Evolutionary conservation across 1,284 basidiomycete genomes (phyloP), one percentile per base, ranked within the genome.

Genomic region (Clitocybe nebularis): DNA sequence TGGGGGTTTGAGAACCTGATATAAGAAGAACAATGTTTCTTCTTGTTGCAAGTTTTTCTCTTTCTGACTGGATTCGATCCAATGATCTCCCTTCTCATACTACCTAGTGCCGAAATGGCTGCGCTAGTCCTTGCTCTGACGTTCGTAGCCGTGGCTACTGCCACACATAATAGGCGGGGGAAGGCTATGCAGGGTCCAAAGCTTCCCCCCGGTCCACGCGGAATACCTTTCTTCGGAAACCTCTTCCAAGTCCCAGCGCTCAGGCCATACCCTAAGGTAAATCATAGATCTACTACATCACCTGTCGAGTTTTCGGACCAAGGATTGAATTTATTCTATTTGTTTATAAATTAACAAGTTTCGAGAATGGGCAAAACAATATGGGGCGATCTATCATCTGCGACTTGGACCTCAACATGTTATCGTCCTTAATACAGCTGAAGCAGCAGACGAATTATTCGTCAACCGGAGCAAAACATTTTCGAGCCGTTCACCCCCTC

Each of bases 361-460:
- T 41, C 47, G 49, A 3, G 47, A 56, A 46, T 63, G 61, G 61
- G 54, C 58, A 0, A 46, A 48, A 43, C 34, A 56, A 45, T 62
- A 62, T 44, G 61, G 62, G 4, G 35, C 48, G 17, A 53, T 62
- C 9, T 59, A 49, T 39, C 52, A 51, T 32, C 43, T 60, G 3
- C 48, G 51, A 13, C 40, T 59, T 20, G 64, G 63, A 23, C 47
- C 53, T 6, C 55, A 56, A 25, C 47, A 61, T 30, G 45, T 64
- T 10, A 53, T 66, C 39, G 58, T 66, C 16, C 51, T 67, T 21
- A 65, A 63, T 47, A 60, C 59, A 7, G 50, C 57, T 2, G 56
- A 61, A 36, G 59, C 55, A 3, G 59, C 63, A 1, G 51, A 60
- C 28, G 63, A 64, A 33, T 45, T 67, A 5, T 51, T 67, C 36